Conservation (phyloP, 495 filamentous ascomycete genomes). For the Bathelium albidoporum region DNA sequence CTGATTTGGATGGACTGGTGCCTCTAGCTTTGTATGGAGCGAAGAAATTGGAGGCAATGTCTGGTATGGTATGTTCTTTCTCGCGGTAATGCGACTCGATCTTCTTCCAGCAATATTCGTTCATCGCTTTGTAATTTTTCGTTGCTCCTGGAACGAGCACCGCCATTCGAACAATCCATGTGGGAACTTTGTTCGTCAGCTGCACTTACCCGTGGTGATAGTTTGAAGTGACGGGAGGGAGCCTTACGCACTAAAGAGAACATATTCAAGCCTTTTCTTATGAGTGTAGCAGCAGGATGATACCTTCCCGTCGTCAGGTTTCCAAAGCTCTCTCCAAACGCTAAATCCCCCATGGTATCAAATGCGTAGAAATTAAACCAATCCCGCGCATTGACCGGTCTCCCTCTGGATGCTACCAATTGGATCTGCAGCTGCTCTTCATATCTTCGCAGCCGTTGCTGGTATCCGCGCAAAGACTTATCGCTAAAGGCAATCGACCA, state of each 20-base stretch:
- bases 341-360: slow-evolving; percentile 32
- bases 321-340: slow-evolving; percentile 30
- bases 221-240: slow-evolving; percentile 3
- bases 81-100: slow-evolving; percentile 1
- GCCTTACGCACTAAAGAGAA: slow-evolving; percentile 13
- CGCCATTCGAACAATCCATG: slow-evolving; percentile 17
- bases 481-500: slow-evolving; percentile 31
- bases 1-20: not conserved
- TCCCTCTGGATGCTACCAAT: slow-evolving; percentile 17
- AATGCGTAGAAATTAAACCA: slow-evolving; percentile 33
- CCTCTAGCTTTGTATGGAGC: not conserved
- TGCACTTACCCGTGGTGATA: not conserved
- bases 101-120: slow-evolving; percentile 1
- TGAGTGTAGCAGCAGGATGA: slow-evolving; percentile 14
- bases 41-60: slow-evolving; percentile 11
- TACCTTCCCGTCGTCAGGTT: slow-evolving; percentile 21
- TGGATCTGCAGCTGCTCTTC: slow-evolving; percentile 22
- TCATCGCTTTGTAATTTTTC: slow-evolving; percentile 8
- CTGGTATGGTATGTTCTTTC: not conserved
- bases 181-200: not conserved
- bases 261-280: slow-evolving; percentile 18
- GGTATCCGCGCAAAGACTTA: slow-evolving; percentile 31
- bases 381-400: slow-evolving; percentile 23
- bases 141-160: slow-evolving; percentile 7
- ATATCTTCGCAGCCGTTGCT: slow-evolving; percentile 23